Percentiles rank a stretch among this genome's conserved stretches.
These are phyloP conservation scores for Piper betle DNA, from an alignment of 164 flowering plant species.

Conservation along the genomic window DNA sequence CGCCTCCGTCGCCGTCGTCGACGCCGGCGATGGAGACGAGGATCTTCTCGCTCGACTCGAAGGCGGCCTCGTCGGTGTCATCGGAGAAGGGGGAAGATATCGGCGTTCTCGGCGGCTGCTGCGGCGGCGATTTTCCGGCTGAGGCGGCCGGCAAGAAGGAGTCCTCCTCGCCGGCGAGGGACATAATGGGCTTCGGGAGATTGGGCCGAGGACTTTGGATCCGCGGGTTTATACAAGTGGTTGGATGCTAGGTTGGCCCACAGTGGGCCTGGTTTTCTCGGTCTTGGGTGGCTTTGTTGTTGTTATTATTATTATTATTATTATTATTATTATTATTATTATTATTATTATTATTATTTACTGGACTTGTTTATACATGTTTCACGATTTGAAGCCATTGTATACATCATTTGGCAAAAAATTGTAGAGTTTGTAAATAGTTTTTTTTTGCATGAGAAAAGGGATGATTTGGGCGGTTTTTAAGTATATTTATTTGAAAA, in stretches of 20 bases:
- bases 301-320: too few species aligned
- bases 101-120: not conserved
- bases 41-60: constrained; percentile 18
- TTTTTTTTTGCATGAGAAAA: too few species aligned
- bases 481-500: too few species aligned
- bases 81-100: not conserved
- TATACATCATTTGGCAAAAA: too few species aligned
- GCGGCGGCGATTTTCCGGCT: not conserved
- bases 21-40: constrained; percentile 12
- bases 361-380: too few species aligned
- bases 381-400: too few species aligned
- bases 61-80: constrained; percentile 18
- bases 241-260: not conserved
- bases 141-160: not conserved
- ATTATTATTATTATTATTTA: too few species aligned
- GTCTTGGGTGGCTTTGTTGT: too few species aligned
- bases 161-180: constrained; percentile 6
- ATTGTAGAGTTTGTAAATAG: too few species aligned
- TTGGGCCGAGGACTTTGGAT: not conserved
- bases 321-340: too few species aligned
- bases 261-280: too few species aligned
- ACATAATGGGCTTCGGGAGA: not conserved
- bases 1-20: not conserved
- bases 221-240: not conserved
- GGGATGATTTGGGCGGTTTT: too few species aligned